Evolutionary conservation across 371 early-diverging fungal genomes (phyloP), one percentile per base, ranked within the genome.

Genomic region (Apophysomyces elegans): DNA sequence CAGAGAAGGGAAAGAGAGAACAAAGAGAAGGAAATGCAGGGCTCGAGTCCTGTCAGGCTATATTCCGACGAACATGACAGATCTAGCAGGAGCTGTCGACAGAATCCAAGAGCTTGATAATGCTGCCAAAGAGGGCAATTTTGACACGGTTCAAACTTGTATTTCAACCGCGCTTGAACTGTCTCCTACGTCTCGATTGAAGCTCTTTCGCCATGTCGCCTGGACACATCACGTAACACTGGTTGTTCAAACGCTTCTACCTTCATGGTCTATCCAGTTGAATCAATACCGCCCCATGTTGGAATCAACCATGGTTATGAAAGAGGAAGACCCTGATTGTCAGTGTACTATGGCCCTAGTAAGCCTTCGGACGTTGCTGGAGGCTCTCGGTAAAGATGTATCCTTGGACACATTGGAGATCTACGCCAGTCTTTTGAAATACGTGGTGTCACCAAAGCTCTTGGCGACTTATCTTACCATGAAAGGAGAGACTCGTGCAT

Each of bases 171-270:
- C 21, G 9, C 8, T 18, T 5, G 54, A 16, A 9, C 7, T 50
- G 4, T 18, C 54, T 18, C 18, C 54, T 9, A 7, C 54, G 9
- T 50, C 21, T 50, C 54, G 54, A 50, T 21, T 7, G 9, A 8
- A 8, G 5, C 7, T 50, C 54, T 21, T 18, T 11, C 54, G 54
- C 21, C 54, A 50, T 21, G 21, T 50, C 21, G 21, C 54, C 21
- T 50, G 54, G 54, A 50, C 54, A 32, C 54, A 50, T 26, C 54
- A 50, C 21, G 54, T 50, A 50, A 50, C 54, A 8, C 21, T 50
- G 1, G 35, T 50, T n/a, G 54, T 50, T 5, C 54, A 50, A 11
- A 50, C 54, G 21, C 21, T 50, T 9, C 5, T 50, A 7, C 54
- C 54, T 21, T 7, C 54, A n/a, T 50, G 54, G 54, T 26, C 54